Evolutionary conservation across 768 basidiomycete species (phyloP).

Genomic region (Russula foetens): DNA sequence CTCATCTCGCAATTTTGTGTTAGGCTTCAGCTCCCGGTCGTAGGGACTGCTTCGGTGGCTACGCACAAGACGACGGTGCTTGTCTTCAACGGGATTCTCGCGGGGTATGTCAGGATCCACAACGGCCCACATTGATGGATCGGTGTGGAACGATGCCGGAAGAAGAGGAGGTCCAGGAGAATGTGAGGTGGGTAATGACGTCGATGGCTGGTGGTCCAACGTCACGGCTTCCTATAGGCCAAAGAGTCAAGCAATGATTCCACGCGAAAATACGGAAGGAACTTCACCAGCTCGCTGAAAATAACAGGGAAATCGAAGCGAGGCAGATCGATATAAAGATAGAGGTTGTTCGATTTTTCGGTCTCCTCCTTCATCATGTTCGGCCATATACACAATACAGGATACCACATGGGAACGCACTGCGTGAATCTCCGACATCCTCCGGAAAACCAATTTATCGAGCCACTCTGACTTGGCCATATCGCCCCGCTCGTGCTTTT

Average conservation of each 20-base stretch:
- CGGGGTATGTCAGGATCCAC: slow-evolving; percentile 85
- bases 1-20: slow-evolving; percentile 91
- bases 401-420: slow-evolving; percentile 36
- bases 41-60: slow-evolving; percentile 94
- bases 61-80: slow-evolving; percentile 87
- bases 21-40: slow-evolving; percentile 93
- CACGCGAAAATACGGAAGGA: background rate
- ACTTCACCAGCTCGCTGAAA: slow-evolving; percentile 78
- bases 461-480: slow-evolving; percentile 94
- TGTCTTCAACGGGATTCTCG: slow-evolving; percentile 97
- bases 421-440: slow-evolving; percentile 91
- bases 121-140: slow-evolving; percentile 76
- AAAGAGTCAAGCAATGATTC: background rate
- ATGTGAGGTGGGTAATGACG: slow-evolving; percentile 32
- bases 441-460: slow-evolving; percentile 85
- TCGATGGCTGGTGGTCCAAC: slow-evolving; percentile 30
- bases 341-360: slow-evolving; percentile 88
- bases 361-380: slow-evolving; percentile 60
- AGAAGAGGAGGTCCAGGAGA: slow-evolving; percentile 39
- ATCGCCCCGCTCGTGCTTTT: slow-evolving; percentile 94
- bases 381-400: background rate
- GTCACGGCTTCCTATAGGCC: slow-evolving; percentile 7
- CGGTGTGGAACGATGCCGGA: slow-evolving; percentile 45
- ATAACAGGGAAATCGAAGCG: slow-evolving; percentile 97
- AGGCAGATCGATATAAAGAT: slow-evolving; percentile 91